Base-by-base conservation (phyloP, 2,329 filamentous ascomycete genomes). In the Ciborinia camelliae region DNA sequence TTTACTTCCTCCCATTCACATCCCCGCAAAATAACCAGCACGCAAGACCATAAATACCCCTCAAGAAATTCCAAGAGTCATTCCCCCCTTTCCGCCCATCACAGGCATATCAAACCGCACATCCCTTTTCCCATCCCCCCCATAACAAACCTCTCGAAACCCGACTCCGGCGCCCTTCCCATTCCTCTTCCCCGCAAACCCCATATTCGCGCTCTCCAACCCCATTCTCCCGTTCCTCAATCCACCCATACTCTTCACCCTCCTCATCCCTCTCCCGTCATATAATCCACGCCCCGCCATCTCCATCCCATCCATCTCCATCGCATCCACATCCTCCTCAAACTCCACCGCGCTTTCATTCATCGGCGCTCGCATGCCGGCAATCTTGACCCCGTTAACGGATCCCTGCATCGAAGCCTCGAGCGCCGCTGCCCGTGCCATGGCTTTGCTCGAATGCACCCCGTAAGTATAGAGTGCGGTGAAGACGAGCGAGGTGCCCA, bases 401-500 rank as follows among this genome's bases (percentile, higher is more conserved):
- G 20, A 7, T 23, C 9, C 20, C 10, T 23, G 50, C 30, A 53
- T 35, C 6, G 55, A 59, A 4, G 52, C 61, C 15, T 63, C 32
- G 32, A 57, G 52, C 3, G 43, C 54, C 10, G 61, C 61, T 4
- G 41, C 62, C 5, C 45, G 32, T 0, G 62, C 62, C 52, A 63
- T 59, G 15, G 62, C 62, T 63, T 63, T 63, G 15, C 62, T 63
- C 26, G 52, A 50, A 18, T 63, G 62, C 0, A 59, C 20, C 26
- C 62, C 43, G 20, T 63, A 63, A 7, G 62, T 63, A 1, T 48
- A 63, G 32, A 63, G 62, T 10, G 41, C 62, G 9, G 62, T 48
- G 45, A 63, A 63, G 20, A 63, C 53, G 35, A 63, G 62, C n/a
- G 62, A 59, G 9, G 52, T 59, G 9, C 62, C 62, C 18, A 63